phyloP scores from a whole-genome alignment of 805 yeast species.

The Pichia paraexigua region DNA sequence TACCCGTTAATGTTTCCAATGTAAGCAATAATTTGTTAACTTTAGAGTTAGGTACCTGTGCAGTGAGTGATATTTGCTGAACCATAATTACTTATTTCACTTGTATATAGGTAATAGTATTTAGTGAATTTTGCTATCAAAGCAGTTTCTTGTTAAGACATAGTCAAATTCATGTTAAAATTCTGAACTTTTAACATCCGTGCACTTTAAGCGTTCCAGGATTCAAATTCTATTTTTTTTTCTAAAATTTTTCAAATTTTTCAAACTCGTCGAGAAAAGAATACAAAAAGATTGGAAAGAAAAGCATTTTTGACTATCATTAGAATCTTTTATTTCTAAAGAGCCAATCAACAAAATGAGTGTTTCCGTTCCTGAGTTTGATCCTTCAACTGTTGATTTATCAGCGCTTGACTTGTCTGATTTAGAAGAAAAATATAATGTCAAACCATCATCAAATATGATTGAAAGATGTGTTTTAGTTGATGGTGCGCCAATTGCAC shows the following conservation, averaged over 20 bases:
- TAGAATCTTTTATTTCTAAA: background rate
- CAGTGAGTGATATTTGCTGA: slow-evolving; percentile 43
- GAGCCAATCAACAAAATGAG: slow-evolving; percentile 7
- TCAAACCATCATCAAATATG: slow-evolving; percentile 48
- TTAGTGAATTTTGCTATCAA: background rate
- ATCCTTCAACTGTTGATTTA: slow-evolving; percentile 38
- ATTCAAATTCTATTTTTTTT: too few relatives aligned
- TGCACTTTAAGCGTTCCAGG: background rate
- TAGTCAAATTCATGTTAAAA: background rate
- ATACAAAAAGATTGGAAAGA: background rate
- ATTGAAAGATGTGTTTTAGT: slow-evolving; percentile 70
- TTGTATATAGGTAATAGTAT: background rate
- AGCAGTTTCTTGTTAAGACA: background rate
- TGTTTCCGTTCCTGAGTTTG: slow-evolving; percentile 21
- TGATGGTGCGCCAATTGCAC: slow-evolving; percentile 95
- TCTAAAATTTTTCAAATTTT: background rate
- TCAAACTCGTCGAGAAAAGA: background rate
- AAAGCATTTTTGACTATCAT: background rate
- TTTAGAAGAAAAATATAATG: slow-evolving; percentile 66
- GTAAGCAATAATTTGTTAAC: slow-evolving; percentile 38
- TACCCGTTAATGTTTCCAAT: slow-evolving; percentile 45
- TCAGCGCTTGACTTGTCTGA: slow-evolving; percentile 72
- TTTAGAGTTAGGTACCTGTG: slow-evolving; percentile 36
- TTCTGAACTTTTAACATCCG: background rate
- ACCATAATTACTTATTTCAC: slow-evolving; percentile 31